Evolutionary conservation across 78 protist genomes (phyloP).

Genomic region (Creolimax fragrantissima): DNA sequence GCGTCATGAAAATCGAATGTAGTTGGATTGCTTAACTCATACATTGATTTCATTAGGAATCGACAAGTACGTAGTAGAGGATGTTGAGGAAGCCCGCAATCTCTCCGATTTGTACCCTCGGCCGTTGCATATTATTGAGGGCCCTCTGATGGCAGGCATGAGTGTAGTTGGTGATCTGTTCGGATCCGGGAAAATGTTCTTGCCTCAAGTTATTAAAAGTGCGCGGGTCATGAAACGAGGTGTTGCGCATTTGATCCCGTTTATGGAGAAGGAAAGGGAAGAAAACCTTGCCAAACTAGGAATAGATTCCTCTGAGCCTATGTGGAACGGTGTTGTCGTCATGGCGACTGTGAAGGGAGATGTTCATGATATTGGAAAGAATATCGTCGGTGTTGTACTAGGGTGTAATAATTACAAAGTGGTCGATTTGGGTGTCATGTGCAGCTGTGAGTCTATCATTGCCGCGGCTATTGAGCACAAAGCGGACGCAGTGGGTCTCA

Average conservation of each 20-base stretch:
- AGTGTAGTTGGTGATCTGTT: constrained; percentile 91
- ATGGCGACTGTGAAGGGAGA: constrained; percentile 98
- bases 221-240: constrained; percentile 98
- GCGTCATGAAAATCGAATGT: too few relatives aligned
- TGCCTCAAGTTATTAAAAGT: constrained; percentile 95
- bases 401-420: constrained; percentile 93
- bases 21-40: too few relatives aligned
- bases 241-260: constrained; percentile 89
- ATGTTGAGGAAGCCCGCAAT: constrained; percentile 84
- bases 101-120: neutral
- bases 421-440: constrained; percentile 90
- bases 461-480: constrained; percentile 50
- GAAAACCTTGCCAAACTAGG: constrained; percentile 24
- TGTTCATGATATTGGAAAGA: constrained; percentile 99
- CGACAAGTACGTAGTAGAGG: constrained; percentile 60
- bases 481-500: constrained; percentile 88
- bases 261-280: constrained; percentile 82
- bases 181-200: constrained; percentile 98
- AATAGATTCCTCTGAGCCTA: neutral
- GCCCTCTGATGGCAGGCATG: constrained; percentile 97
- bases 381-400: constrained; percentile 94
- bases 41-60: neutral
- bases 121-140: constrained; percentile 72
- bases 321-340: constrained; percentile 59
- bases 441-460: constrained; percentile 73